phyloP scores from a whole-genome alignment of 2,329 filamentous ascomycete species.

The Graphiopsis chlorocephala region DNA sequence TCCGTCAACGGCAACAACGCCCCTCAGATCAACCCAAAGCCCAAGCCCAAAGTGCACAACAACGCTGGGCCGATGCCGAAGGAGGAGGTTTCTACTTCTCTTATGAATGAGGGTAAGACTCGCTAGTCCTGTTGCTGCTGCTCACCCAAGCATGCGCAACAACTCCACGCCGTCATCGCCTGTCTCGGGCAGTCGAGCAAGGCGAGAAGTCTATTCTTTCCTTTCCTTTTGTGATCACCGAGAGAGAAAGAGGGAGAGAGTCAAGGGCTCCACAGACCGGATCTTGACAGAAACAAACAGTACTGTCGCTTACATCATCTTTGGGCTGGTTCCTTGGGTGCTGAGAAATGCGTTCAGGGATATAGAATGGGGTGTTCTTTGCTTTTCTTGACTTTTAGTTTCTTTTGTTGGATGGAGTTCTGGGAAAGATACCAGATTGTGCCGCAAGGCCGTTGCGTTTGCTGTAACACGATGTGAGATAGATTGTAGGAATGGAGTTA shows the following conservation, averaged over 20 bases:
- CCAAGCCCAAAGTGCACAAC: neutral
- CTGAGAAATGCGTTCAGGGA: neutral
- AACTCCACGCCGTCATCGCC: too few species aligned
- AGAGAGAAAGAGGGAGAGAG: neutral
- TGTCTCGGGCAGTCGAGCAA: neutral
- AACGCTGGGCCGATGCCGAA: neutral
- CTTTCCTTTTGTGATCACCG: neutral
- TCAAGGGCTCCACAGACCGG: neutral
- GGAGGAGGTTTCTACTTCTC: neutral
- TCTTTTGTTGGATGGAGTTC: neutral
- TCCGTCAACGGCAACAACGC: neutral
- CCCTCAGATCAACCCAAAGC: neutral
- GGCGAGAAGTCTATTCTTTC: neutral
- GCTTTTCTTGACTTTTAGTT: neutral
- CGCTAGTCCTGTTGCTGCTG: neutral
- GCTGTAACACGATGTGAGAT: neutral
- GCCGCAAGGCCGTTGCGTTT: neutral
- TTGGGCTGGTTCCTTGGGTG: neutral
- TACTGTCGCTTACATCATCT: slow-evolving; percentile 3
- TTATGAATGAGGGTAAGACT: neutral
- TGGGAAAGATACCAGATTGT: neutral
- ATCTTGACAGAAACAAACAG: neutral
- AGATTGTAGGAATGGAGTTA: neutral
- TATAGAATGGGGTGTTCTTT: neutral
- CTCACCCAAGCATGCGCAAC: neutral